Conservation (phyloP, 352 stramenopile species). For the Achlya hypogyna region DNA sequence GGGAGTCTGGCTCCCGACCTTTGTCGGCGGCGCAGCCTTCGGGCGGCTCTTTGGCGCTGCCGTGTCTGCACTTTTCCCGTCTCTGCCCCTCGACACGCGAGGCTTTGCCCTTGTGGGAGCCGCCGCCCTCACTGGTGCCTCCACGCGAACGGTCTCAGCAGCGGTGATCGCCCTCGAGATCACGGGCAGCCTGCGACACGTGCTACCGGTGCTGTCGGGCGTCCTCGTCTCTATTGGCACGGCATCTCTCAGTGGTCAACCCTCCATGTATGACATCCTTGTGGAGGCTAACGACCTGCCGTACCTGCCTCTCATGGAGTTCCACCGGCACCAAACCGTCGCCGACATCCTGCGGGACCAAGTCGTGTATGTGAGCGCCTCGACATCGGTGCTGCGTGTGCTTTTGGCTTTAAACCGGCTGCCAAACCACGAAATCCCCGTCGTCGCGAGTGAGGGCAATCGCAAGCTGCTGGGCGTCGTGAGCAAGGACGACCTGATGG, state of each 20-base stretch:
- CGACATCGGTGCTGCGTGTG: conserved; percentile 52
- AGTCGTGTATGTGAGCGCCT: conserved; percentile 66
- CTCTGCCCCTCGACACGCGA: conserved; percentile 33
- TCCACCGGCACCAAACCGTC: conserved; percentile 42
- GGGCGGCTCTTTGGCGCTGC: conserved; percentile 70
- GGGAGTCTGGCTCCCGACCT: conserved; percentile 77
- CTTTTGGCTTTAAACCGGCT: conserved; percentile 65
- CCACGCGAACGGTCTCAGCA: conserved; percentile 68
- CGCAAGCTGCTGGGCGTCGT: conserved; percentile 70
- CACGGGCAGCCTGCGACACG: conserved; percentile 62
- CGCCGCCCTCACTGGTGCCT: conserved; percentile 52
- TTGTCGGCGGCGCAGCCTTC: conserved; percentile 70
- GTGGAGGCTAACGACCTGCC: conserved; percentile 60
- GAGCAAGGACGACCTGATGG: conserved; percentile 24
- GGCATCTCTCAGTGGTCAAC: conserved; percentile 36
- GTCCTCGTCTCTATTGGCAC: conserved; percentile 60
- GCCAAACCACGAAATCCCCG: conserved; percentile 63
- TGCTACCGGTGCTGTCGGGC: conserved; percentile 69
- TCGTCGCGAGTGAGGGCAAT: conserved; percentile 61
- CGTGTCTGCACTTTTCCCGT: conserved; percentile 29
- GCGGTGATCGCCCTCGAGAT: conserved; percentile 83
- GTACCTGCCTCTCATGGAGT: conserved; percentile 72
- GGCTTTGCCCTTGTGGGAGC: conserved; percentile 72
- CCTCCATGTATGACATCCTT: conserved; percentile 81
- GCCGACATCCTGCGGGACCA: conserved; percentile 61